These are phyloP conservation scores for Xanthoceras sorbifolium DNA, from an alignment of 345 rosid genomes.

Conservation along the genomic window DNA sequence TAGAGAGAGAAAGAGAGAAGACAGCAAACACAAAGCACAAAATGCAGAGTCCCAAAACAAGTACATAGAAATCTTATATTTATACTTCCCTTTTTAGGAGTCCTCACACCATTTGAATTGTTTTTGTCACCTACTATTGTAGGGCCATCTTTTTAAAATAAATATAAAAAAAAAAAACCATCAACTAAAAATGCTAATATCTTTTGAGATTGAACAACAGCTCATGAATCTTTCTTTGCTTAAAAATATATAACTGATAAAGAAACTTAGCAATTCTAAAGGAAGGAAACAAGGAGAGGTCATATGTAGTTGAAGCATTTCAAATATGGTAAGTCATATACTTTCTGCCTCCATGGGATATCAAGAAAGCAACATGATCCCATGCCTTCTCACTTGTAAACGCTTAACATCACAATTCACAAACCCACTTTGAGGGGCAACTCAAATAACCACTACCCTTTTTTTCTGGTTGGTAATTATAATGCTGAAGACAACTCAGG, in stretches of 20 bases:
- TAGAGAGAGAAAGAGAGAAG: not conserved
- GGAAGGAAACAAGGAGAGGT: not conserved
- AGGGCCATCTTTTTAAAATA: conserved; percentile 18
- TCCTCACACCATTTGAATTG: conserved; percentile 34
- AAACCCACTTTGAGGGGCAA: not conserved
- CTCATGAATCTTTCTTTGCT: conserved; percentile 20
- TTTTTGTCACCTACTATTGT: conserved; percentile 25
- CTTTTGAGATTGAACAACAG: conserved; percentile 18
- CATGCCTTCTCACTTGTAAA: not conserved
- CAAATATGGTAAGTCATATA: not conserved
- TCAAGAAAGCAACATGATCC: not conserved
- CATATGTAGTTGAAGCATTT: not conserved
- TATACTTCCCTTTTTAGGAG: conserved; percentile 27
- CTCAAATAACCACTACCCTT: not conserved
- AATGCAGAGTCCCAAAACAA: conserved; percentile 57
- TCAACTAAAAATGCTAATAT: conserved; percentile 8
- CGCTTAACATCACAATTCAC: not conserved
- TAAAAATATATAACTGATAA: not conserved
- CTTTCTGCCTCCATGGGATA: not conserved
- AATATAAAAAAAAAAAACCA: not conserved
- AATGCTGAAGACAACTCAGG: too few relatives aligned
- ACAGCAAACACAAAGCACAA: conserved; percentile 57
- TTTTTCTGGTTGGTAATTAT: not conserved
- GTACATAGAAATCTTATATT: conserved; percentile 25
- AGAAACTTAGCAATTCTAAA: not conserved